Evolutionary conservation across 208 protist species (phyloP).

Genomic region (Trypanosoma brucei): DNA sequence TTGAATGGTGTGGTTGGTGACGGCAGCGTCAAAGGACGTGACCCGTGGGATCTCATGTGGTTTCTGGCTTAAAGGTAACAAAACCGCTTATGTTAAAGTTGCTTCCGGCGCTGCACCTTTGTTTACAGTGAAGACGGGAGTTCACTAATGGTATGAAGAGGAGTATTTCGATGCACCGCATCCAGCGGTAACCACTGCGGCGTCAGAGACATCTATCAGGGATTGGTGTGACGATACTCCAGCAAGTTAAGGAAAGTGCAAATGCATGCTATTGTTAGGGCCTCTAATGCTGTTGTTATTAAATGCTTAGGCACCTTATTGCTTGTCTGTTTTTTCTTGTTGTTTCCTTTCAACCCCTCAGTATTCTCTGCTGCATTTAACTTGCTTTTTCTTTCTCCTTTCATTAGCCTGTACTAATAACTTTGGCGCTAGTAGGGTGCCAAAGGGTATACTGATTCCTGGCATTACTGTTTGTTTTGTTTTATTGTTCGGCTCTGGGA

Average conservation of each 20-base stretch:
- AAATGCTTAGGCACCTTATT: no score
- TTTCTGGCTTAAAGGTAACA: conserved; percentile 8
- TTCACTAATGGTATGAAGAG: conserved; percentile 34
- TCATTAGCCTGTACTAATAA: no score
- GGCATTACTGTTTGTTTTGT: neutral
- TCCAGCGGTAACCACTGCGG: conserved; percentile 28
- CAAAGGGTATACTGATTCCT: no score
- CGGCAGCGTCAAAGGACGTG: conserved; percentile 20
- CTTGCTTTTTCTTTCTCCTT: no score
- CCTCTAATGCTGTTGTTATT: no score
- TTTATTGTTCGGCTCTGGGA: no score
- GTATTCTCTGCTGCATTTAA: no score
- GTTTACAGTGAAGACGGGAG: conserved; percentile 50
- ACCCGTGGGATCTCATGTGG: conserved; percentile 15
- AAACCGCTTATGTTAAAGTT: conserved; percentile 48
- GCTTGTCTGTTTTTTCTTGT: neutral
- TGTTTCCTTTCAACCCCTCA: no score
- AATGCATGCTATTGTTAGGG: no score
- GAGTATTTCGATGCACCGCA: conserved; percentile 60
- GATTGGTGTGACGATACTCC: no score
- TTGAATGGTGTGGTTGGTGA: conserved; percentile 26
- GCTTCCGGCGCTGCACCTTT: conserved; percentile 33
- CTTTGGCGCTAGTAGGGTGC: no score
- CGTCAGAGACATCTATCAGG: conserved; percentile 10
- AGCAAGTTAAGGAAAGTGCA: no score